Conservation (phyloP, 2,329 filamentous ascomycete species). For the Apiospora saccharicola region DNA sequence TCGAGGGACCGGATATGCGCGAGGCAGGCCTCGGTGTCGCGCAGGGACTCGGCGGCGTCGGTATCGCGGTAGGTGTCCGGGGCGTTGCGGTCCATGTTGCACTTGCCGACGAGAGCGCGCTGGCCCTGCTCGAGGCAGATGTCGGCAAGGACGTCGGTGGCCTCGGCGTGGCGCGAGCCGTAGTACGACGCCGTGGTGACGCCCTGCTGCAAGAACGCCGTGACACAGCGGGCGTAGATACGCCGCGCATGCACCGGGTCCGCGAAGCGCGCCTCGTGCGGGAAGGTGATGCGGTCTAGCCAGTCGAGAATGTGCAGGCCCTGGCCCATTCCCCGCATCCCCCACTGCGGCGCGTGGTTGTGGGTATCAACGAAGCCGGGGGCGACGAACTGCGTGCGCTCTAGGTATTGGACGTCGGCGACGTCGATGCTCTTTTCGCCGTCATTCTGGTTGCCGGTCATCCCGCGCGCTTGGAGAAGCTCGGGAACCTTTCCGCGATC, state of each 20-base stretch:
- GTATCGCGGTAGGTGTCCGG: slow-evolving; percentile 62
- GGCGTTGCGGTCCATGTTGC: slow-evolving; percentile 66
- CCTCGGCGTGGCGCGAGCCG: slow-evolving; percentile 61
- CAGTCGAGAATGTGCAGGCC: slow-evolving; percentile 58
- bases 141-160: slow-evolving; percentile 64
- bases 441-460: neutral
- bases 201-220: slow-evolving; percentile 66
- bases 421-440: neutral
- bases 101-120: slow-evolving; percentile 67
- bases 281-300: slow-evolving; percentile 70
- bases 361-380: slow-evolving; percentile 72
- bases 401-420: slow-evolving; percentile 40
- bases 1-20: slow-evolving; percentile 54
- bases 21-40: slow-evolving; percentile 58
- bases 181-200: slow-evolving; percentile 70
- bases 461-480: neutral
- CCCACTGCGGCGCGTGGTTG: slow-evolving; percentile 69
- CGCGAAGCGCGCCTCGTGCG: slow-evolving; percentile 66
- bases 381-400: slow-evolving; percentile 59
- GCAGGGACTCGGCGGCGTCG: slow-evolving; percentile 54
- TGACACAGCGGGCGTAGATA: slow-evolving; percentile 60
- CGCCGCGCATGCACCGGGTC: slow-evolving; percentile 60
- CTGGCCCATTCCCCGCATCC: slow-evolving; percentile 54
- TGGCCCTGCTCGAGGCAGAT: slow-evolving; percentile 61
- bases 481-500: neutral